Evolutionary conservation across 768 basidiomycete species (phyloP), one percentile per base, ranked within the genome.

Genomic region (Hypholoma fasciculare): DNA sequence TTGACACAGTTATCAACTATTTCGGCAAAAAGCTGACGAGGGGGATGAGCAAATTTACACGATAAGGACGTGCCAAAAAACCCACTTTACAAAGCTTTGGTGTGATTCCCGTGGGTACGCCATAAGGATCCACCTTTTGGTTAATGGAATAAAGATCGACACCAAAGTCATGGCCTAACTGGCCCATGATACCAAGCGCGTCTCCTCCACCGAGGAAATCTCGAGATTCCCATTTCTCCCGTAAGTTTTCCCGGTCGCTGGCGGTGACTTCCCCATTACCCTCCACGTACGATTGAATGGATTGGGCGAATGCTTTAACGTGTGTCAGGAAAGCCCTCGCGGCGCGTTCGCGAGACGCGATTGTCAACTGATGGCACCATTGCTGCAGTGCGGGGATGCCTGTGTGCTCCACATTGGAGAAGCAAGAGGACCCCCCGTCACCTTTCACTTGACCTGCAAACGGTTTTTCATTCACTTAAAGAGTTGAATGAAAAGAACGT

Each of bases 361-460:
- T 65, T 6, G 85, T 85, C 40, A 88, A 69, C 42, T 72, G 64
- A 48, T 84, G 82, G 62, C 84, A 86, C 85, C 84, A 86, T 50
- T 74, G 57, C 63, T 83, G 85, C 1, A 88, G 70, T 7, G 72
- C 80, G 5, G 85, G 85, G 42, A 87, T 78, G 3, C 82, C 81
- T 6, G 83, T 85, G 59, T 86, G 79, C 9, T 76, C 66, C n/a
- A 75, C 63, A 56, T 79, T 76, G 42, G 78, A 74, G 69, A 85
- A 86, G 63, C 83, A 85, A 0, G 78, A 68, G 1, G 84, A 77
- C 20, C 79, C 79, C 13, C 85, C 85, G 55, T 88, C 85, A 26
- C 85, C 85, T 63, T 80, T 80, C 26, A 84, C 79, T 72, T 86
- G 83, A 13, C 79, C 84, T 84, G 36, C 13, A 38, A 53, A 36